phyloP scores from a whole-genome alignment of 768 basidiomycete genomes.

The Leccinum ochraceum region DNA sequence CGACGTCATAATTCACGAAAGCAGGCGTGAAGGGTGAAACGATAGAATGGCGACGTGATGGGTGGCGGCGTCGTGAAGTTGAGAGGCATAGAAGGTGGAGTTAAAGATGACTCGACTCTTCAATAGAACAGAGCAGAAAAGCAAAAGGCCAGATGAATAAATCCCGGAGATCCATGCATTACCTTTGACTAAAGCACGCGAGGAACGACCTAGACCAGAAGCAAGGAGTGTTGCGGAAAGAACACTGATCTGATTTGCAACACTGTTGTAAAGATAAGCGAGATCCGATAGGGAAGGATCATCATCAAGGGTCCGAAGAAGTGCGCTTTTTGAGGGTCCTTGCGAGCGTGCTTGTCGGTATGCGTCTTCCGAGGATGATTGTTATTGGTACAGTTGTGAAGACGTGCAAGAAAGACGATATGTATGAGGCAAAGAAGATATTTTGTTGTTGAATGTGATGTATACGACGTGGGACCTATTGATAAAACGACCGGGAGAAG shows the following conservation, averaged over 20 bases:
- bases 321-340: not conserved
- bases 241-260: constrained; percentile 11
- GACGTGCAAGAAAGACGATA: not conserved
- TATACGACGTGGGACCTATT: not conserved
- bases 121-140: not conserved
- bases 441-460: not conserved
- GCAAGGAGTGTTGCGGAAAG: not conserved
- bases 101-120: not conserved
- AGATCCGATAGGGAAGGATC: not conserved
- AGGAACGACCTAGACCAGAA: not conserved
- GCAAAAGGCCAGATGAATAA: not conserved
- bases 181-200: constrained; percentile 6
- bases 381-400: not conserved
- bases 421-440: too few species aligned
- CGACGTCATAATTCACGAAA: not conserved
- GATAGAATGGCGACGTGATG: not conserved
- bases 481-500: not conserved
- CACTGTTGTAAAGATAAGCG: constrained; percentile 1
- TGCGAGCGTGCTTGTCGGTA: not conserved
- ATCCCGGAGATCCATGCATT: not conserved
- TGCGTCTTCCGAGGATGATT: not conserved
- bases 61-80: not conserved
- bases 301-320: not conserved
- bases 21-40: not conserved
- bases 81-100: not conserved